Base-by-base conservation (phyloP, 2,329 filamentous ascomycete genomes). In the Aureobasidium subglaciale region DNA sequence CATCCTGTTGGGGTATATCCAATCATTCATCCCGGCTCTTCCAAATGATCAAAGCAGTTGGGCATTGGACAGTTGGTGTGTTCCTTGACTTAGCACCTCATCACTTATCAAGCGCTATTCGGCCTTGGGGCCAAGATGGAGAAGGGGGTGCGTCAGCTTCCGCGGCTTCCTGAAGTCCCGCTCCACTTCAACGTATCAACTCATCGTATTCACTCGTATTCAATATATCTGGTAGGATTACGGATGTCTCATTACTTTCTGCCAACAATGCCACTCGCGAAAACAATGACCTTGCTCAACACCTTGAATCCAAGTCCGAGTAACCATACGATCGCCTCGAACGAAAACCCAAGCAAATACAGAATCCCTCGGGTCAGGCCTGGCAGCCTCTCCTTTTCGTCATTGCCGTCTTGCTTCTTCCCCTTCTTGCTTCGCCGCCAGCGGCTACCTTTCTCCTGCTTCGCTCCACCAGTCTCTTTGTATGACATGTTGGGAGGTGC, bases 261-360 rank as follows among this genome's bases (percentile, higher is more conserved):
- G 27, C 65, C 65, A 35, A 68, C 66, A 57, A 70, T 67, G 56
- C 64, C 55, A n/a, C 64, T 66, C 32, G 69, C 63, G 65, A 70
- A 68, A 18, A 71, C 68, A 2, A 74, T 63, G 6, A 74, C 62
- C 3, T 67, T 68, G 32, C 69, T 63, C 18, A 74, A 64, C 34
- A 73, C 64, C 65, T 72, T 75, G 20, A 76, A 66, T 2, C 64
- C 67, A 15, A 74, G 63, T 48, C 67, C 67, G 6, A 76, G 54
- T 40, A 75, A 66, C 59, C 69, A 74, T 2, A 75, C 69, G 2
- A 72, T 66, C 1, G 68, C 65, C 62, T 73, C 75, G 54, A 76
- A 70, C 5, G 65, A 67, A 59, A 75, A 68, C 0, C 68, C 70
- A 30, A 75, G 56, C 22, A 75, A 58, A 1, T 63, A 63, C 4